Evolutionary conservation across 2,329 filamentous ascomycete genomes (phyloP), one percentile per base, ranked within the genome.

Genomic region (Penicillium sp.): DNA sequence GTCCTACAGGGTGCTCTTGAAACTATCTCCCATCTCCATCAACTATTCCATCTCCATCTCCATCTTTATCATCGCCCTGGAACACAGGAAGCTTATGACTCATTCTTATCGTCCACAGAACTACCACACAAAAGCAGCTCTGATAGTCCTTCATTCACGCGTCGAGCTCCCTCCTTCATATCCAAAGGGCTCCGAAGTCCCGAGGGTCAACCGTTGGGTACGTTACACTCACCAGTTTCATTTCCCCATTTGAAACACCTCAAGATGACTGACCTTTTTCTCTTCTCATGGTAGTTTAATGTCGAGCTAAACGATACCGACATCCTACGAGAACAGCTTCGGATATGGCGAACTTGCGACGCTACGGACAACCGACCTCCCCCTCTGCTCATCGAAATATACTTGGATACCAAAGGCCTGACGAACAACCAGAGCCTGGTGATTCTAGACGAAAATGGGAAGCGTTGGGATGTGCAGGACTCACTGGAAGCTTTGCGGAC

Each of bases 241-340:
- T 32, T 12, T 15, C 27, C 42, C 13, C 17, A 6, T 4, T 7
- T n/a, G 13, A 37, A 7, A 45, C 34, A 24, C 4, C 3, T n/a
- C 32, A 30, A 7, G 23, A 41, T 34, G 18, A 24, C 47, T 47
- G 24, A 27, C 23, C 47, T 32, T 26, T 15, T 33, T 33, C 17
- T 18, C 23, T 41, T 9, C 13, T 3, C 6, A n/a, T 41, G 3
- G 15, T 66, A 97, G 94, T 99, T 97, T 75, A 95, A 96, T 78
- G 86, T 97, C 62, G 89, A 96, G 61, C 87, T 96, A 37, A 89
- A 96, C 63, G 94, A 99, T 64, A 93, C 93, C 57, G 90, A 96
- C 67, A 86, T 89, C 54, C 91, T 96, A 67, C 81, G 83, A 64
- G 88, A 95, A 59, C 89, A 94, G 59, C 82, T 97, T 56, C 82